Base-by-base conservation (phyloP, 176 grass and related monocot genomes). In the Zizania latifolia region DNA sequence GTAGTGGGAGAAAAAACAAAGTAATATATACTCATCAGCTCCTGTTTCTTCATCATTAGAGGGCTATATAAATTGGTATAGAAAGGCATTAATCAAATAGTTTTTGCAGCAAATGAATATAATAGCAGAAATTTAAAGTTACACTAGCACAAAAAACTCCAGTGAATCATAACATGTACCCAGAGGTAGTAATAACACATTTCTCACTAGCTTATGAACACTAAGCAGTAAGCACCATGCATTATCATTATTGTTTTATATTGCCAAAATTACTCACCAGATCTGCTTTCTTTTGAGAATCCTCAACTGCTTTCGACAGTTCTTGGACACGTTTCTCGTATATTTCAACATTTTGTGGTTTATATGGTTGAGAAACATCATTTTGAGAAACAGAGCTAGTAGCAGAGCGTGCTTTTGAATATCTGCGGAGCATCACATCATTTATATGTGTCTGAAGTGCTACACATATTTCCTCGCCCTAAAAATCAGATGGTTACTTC, bases 381-480 rank as follows among this genome's bases (percentile, higher is more conserved):
- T 85, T 89, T 74, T 94, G 92, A 88, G 62, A 81, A 67, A 79
- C 58, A 35, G 60, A 70, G 40, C 86, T 81, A 74, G 82, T 77
- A 58, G 57, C 46, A 19, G 96, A 85, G 37, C 89, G 82, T 51
- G 91, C 89, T 86, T 99, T 99, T 66, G 96, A 94, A 83, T 92
- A 99, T 82, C 96, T 84, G 62, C 96, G 92, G 55, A 99, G 91
- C 96, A 99, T 99, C 45, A 99, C 96, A 32, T 99, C 92, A 58
- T 99, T 99, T 88, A 99, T 99, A 79, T 99, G 96, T 35, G 96
- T 99, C 85, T 99, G 96, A 87, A 99, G 89, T 41, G 96, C 96
- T 66, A 99, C 96, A 77, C 96, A 99, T 81, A 99, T 99, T 87
- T 99, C 96, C 70, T 99, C 96, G 6, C 96, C 96, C 96, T 99